Evolutionary conservation across 768 basidiomycete species (phyloP).

Genomic region (Agaricus sinodeliciosus): DNA sequence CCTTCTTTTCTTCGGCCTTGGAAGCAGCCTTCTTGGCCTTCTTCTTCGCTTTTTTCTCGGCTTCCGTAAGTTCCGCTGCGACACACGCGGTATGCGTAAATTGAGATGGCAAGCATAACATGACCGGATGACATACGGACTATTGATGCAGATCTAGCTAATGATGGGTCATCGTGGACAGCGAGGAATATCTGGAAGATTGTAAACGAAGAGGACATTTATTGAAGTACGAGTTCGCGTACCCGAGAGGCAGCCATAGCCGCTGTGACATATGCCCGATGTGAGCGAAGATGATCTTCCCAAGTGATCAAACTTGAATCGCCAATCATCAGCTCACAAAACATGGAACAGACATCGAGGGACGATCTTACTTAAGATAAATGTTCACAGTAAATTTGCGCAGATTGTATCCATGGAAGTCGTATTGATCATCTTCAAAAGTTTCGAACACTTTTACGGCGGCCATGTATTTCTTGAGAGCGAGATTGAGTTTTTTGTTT

Average conservation of each 20-base stretch:
- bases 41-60: slow-evolving; percentile 78
- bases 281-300: slow-evolving; percentile 75
- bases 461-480: slow-evolving; percentile 79
- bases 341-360: neutral
- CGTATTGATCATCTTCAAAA: slow-evolving; percentile 93
- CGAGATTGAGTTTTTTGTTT: slow-evolving; percentile 61
- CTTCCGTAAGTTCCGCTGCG: slow-evolving; percentile 42
- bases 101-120: neutral
- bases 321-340: neutral
- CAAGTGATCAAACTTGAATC: slow-evolving; percentile 62
- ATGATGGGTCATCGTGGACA: slow-evolving; percentile 64
- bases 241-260: slow-evolving; percentile 70
- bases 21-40: slow-evolving; percentile 75
- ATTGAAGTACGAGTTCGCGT: slow-evolving; percentile 2
- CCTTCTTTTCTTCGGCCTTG: slow-evolving; percentile 68
- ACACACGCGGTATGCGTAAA: neutral
- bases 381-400: slow-evolving; percentile 84
- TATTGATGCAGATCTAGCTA: slow-evolving; percentile 37
- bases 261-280: slow-evolving; percentile 69
- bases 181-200: slow-evolving; percentile 60
- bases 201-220: slow-evolving; percentile 6
- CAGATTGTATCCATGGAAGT: slow-evolving; percentile 94
- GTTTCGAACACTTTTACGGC: slow-evolving; percentile 82
- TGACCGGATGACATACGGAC: slow-evolving; percentile 23
- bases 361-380: slow-evolving; percentile 64